A percentile compares a stretch with the other conserved stretches of the same genome.
Conservation (phyloP, 2,329 filamentous ascomycete genomes). For the Nakataea oryzae region DNA sequence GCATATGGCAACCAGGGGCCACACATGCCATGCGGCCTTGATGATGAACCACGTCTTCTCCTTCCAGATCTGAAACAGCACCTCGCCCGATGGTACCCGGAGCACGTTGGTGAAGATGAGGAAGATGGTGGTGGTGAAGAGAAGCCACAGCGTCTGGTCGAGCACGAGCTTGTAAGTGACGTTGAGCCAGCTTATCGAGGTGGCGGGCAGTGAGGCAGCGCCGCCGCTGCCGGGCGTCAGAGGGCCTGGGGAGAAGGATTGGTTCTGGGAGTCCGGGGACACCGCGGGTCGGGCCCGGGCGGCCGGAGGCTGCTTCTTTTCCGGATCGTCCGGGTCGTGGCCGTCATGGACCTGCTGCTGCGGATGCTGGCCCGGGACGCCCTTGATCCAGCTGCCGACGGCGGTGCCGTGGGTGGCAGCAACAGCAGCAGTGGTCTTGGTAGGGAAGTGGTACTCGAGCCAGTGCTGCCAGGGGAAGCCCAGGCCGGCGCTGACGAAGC, state of each 20-base stretch:
- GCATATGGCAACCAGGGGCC: slow-evolving; percentile 14
- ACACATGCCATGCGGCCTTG: slow-evolving; percentile 13
- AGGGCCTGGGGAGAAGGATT: not conserved
- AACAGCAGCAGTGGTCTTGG: slow-evolving; percentile 1
- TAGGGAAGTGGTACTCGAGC: slow-evolving; percentile 14
- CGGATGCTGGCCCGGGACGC: not conserved
- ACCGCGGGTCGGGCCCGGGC: not conserved
- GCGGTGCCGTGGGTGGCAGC: not conserved
- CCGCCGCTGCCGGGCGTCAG: slow-evolving; percentile 2
- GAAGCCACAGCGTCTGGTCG: slow-evolving; percentile 14
- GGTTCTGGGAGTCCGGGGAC: not conserved
- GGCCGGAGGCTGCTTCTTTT: not conserved
- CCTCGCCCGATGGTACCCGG: slow-evolving; percentile 9
- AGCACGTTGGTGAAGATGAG: slow-evolving; percentile 14
- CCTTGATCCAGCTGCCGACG: not conserved
- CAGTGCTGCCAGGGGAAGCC: slow-evolving; percentile 14
- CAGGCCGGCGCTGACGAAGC: slow-evolving; percentile 14
- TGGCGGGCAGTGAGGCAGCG: not conserved
- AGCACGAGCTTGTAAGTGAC: slow-evolving; percentile 12
- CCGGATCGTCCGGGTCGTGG: slow-evolving; percentile 3
- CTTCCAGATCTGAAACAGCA: slow-evolving; percentile 9
- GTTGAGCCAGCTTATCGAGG: slow-evolving; percentile 12
- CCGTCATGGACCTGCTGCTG: not conserved
- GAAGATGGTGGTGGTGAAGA: slow-evolving; percentile 11
- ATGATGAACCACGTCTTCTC: slow-evolving; percentile 12